These are phyloP conservation scores for Aspergillus transmontanensis DNA, from an alignment of 2,329 filamentous ascomycete genomes.

Conservation along the genomic window DNA sequence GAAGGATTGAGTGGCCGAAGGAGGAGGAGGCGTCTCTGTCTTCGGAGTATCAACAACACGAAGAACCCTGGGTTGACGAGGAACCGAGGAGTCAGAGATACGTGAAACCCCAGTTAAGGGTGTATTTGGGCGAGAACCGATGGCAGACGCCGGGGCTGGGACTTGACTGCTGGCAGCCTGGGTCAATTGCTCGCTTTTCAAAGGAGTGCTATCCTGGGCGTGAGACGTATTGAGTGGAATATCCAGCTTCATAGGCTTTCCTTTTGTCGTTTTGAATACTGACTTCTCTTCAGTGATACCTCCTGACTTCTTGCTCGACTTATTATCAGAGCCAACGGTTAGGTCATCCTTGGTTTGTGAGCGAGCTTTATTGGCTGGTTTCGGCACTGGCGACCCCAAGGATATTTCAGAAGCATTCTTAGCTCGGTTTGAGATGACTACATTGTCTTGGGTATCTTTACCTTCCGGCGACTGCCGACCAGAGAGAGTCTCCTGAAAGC, in stretches of 20 bases:
- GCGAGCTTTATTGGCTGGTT: constrained; percentile 32
- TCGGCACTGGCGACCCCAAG: constrained; percentile 44
- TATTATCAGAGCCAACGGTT: constrained; percentile 13
- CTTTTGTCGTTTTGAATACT: constrained; percentile 21
- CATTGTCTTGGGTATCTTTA: constrained; percentile 23
- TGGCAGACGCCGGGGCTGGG: constrained; percentile 35
- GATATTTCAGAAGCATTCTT: constrained; percentile 43
- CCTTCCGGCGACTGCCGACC: constrained; percentile 31
- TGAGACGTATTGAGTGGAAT: constrained; percentile 26
- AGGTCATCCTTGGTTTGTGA: constrained; percentile 26
- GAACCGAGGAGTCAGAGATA: constrained; percentile 40
- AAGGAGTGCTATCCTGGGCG: constrained; percentile 19
- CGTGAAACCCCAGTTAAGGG: constrained; percentile 43
- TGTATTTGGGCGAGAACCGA: constrained; percentile 53
- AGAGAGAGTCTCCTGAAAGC: constrained; percentile 25
- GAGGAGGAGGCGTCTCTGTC: constrained; percentile 44
- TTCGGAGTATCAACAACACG: constrained; percentile 61
- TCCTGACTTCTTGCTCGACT: constrained; percentile 19
- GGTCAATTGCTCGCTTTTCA: constrained; percentile 28
- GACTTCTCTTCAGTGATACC: constrained; percentile 13
- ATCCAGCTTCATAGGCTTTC: constrained; percentile 39
- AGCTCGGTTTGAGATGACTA: constrained; percentile 24
- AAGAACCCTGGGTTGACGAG: constrained; percentile 54
- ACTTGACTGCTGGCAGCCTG: constrained; percentile 27
- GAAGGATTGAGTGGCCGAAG: constrained; percentile 35